Base-by-base conservation (phyloP, 2,329 filamentous ascomycete species). In the Intubia oerlemansii region DNA sequence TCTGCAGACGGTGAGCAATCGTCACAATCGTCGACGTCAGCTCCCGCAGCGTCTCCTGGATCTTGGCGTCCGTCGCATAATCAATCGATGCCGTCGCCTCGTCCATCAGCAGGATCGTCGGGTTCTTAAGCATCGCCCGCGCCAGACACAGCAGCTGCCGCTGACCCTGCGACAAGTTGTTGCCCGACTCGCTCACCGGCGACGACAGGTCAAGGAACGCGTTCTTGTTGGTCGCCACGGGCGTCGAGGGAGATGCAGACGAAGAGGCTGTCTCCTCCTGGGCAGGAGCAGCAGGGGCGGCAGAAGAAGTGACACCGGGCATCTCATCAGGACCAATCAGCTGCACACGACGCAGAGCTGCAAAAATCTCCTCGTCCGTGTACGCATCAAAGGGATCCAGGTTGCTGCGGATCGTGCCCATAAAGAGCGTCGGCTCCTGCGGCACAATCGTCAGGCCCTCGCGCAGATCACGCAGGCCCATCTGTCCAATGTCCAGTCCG, bases 51-150 rank as follows among this genome's bases (percentile, higher is more conserved):
- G 88, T 95, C 42, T 80, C 81, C 51, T 98, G 88, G 40, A 98
- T 95, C 55, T 92, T 93, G 28, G 74, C 63, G 44, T 98, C 88
- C 2, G 88, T 98, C 5, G 73, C 76, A 51, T 95, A 95, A 53
- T 98, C 88, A 44, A 98, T 95, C 0, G 80, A 91, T 0, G 88
- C 88, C 1, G 88, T 98, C 1, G 88, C 88, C 56, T 98, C 88
- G 50, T 98, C 88, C 88, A 98, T 95, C 44, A 98, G 75, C n/a
- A 98, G 59, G 2, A 98, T 82, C 38, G 78, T 84, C 0, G 88
- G 84, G 19, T 69, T 67, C 52, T 91, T 93, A 37, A 98, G 73
- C 39, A 98, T 68, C 0, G 88, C 88, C 31, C 88, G 74, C 0
- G 85, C 88, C 8, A 98, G 68, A 46, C 88, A 98, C 32, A 98